Conservation (phyloP, 495 filamentous ascomycete genomes). For the Aspergillus hancockii region DNA sequence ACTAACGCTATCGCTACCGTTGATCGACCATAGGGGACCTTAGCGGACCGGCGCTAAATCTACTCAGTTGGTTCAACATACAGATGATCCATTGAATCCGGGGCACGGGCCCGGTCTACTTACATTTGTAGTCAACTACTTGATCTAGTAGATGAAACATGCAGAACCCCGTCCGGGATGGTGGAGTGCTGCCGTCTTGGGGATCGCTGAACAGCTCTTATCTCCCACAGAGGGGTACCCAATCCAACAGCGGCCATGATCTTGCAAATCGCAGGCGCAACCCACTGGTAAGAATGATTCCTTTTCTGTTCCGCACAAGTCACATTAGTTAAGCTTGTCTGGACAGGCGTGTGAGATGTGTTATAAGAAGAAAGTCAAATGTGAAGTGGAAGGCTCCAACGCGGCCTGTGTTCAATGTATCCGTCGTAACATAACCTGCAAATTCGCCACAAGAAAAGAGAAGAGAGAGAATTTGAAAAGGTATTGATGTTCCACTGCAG, state of each 20-base stretch:
- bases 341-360: constrained; percentile 92
- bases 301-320: not conserved
- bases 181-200: constrained; percentile 11
- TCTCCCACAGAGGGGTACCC: constrained; percentile 8
- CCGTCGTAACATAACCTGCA: constrained; percentile 90
- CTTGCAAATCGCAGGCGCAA: constrained; percentile 21
- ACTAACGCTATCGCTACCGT: not conserved
- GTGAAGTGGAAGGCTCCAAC: constrained; percentile 81
- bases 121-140: not conserved
- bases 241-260: constrained; percentile 15
- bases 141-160: constrained; percentile 13
- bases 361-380: constrained; percentile 96
- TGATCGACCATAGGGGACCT: not conserved
- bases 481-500: constrained; percentile 42
- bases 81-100: constrained; percentile 9
- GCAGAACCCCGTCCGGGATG: constrained; percentile 15
- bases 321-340: constrained; percentile 20
- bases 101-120: constrained; percentile 12
- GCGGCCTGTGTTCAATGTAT: constrained; percentile 77
- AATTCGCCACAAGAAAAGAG: constrained; percentile 88
- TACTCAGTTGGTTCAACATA: not conserved
- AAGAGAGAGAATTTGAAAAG: constrained; percentile 88
- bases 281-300: constrained; percentile 27
- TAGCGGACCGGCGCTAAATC: not conserved
- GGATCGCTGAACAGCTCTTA: constrained; percentile 9